Evolutionary conservation across 352 stramenopile species (phyloP), one percentile per base, ranked within the genome.

Genomic region (Pythium pyrilobum): DNA sequence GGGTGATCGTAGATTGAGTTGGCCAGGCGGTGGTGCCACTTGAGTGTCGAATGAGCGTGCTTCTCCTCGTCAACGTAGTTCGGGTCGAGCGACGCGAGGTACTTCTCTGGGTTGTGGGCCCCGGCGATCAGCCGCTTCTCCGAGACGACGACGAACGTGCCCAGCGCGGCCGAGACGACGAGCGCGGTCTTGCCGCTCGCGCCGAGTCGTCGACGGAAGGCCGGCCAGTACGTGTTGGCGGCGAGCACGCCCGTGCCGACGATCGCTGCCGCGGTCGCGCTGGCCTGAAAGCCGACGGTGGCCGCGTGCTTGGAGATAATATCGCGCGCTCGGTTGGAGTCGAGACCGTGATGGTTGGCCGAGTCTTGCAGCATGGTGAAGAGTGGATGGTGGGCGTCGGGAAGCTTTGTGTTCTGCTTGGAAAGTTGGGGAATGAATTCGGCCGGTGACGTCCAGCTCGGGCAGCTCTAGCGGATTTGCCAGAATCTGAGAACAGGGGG

Each of bases 1-100:
- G 81, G 81, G 63, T 89, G 72, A 62, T 92, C 81, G 62, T 92
- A 89, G 45, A 92, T 42, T 39, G 77, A 76, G 69, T 92, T 92
- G 53, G 78, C 78, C 6, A 57, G 48, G 18, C 67, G 69, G 62
- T 92, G 72, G 68, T 84, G 77, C 46, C 71, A 56, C 46, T 76
- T 70, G n/a, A 92, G 71, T 20, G 54, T 39, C 24, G 66, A 71
- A 31, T 50, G 38, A 24, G 67, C 51, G 21, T 77, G 37, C 32
- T 58, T 40, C 44, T 67, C 56, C 3, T 58, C 21, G 32, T 67
- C 59, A 15, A 84, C 69, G 38, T 76, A 73, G 36, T 66, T 46
- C 31, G 67, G 59, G 46, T 82, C 66, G 45, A 87, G 52, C 15
- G 72, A 72, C 27, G 66, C 69, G 51, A 91, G 49, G 61, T 88